phyloP scores from a whole-genome alignment of 495 filamentous ascomycete genomes.

The Lasiosphaeria miniovina region DNA sequence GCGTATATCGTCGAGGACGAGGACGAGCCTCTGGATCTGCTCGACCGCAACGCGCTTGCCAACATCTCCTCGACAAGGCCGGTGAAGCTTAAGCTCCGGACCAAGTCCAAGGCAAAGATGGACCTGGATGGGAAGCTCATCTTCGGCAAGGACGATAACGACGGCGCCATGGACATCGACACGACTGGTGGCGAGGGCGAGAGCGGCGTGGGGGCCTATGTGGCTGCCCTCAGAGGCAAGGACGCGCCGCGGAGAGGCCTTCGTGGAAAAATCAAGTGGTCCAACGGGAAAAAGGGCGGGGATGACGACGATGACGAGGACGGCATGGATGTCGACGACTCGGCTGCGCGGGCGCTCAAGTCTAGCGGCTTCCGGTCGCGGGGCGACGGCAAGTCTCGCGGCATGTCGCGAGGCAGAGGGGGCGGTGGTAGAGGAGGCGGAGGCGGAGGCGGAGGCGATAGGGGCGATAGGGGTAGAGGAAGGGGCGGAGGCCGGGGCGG shows the following conservation, averaged over 20 bases:
- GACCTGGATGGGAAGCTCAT: conserved; percentile 88
- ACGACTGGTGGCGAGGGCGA: conserved; percentile 45
- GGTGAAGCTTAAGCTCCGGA: conserved; percentile 51
- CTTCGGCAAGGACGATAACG: conserved; percentile 57
- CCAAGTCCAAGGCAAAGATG: conserved; percentile 63
- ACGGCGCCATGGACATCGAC: conserved; percentile 62
- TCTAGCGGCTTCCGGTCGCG: background rate
- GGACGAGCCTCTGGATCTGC: conserved; percentile 88
- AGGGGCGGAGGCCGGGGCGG: conserved; percentile 16
- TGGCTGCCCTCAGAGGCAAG: conserved; percentile 80
- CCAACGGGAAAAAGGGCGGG: conserved; percentile 55
- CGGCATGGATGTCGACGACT: conserved; percentile 50
- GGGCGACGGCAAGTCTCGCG: conserved; percentile 30
- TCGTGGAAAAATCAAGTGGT: conserved; percentile 85
- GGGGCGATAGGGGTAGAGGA: conserved; percentile 14
- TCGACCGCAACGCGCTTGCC: conserved; percentile 82
- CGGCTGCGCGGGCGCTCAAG: conserved; percentile 46
- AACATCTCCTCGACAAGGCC: conserved; percentile 93
- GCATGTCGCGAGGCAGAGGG: conserved; percentile 20
- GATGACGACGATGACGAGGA: conserved; percentile 63
- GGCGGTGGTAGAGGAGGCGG: conserved; percentile 31
- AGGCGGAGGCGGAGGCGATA: conserved; percentile 17
- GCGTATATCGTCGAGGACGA: conserved; percentile 91
- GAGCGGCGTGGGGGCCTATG: conserved; percentile 82
- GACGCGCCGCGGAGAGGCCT: conserved; percentile 79